Evolutionary conservation across 2,329 filamentous ascomycete species (phyloP), one percentile per base, ranked within the genome.

Genomic region (Aspergillus niger): DNA sequence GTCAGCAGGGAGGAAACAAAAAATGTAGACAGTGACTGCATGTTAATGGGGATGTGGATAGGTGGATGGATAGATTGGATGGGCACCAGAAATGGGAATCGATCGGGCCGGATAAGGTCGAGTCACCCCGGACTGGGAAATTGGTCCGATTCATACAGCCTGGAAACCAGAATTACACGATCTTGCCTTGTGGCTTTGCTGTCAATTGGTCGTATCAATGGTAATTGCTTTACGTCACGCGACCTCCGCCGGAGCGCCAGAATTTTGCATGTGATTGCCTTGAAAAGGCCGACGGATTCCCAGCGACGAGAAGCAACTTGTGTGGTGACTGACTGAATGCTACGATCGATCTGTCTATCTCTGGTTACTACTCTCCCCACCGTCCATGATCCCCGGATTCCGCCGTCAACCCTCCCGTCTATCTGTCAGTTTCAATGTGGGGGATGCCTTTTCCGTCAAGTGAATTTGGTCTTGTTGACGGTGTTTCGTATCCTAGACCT

Each of bases 241-340:
- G 72, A 70, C 68, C 69, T 44, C 30, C 24, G 17, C 36, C 48
- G 44, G 39, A 56, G 62, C 28, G 53, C 43, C 41, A 63, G 39
- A 58, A 41, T 70, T 71, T 74, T 74, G 67, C 73, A 75, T 75
- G 73, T 75, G 73, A 75, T 74, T 61, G 63, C 57, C 55, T 65
- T 52, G 58, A 68, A 67, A 65, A 63, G 64, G 59, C 67, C 67
- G 69, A 57, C 54, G 60, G 55, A 56, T 65, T 64, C 64, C 66
- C 63, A 68, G 61, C 55, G 7, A 50, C 26, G n/a, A 28, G 26
- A 24, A 24, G 39, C 22, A 50, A n/a, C 47, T 36, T 11, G 32
- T 36, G 32, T 15, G 11, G 32, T 36, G 32, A 36, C 32, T 36
- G n/a, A 49, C 13, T 24, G 24, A 26, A 26, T 30, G 24, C 24